Base-by-base conservation (phyloP, 805 yeast genomes). In the Metschnikowia borealis region DNA sequence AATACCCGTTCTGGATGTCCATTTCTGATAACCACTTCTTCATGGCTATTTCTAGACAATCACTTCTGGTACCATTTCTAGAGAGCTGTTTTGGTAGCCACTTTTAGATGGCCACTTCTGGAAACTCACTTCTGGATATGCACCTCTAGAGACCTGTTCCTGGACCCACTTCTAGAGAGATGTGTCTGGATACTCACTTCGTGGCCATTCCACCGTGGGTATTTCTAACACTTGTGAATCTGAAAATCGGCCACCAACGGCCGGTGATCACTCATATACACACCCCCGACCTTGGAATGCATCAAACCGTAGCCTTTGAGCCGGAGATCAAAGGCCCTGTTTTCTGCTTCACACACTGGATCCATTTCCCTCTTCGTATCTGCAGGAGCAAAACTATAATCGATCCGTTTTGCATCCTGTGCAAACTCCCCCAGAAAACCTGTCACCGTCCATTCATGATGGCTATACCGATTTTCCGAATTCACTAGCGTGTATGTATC, bases 241-340 rank as follows among this genome's bases (percentile, higher is more conserved):
- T 26, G 13, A 35, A 56, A 66, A 44, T 68, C 71, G 2, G 64
- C 71, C 37, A 68, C 66, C 41, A 68, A 46, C 3, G 73, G 73
- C 29, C 73, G 58, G 53, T 68, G 73, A 52, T 68, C 71, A 51
- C 72, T 68, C 63, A 68, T 62, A 52, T 68, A 68, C 0, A 49
- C 49, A 5, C 69, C 69, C 36, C 63, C 59, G 47, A 54, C 68
- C 53, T 67, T 67, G n/a, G 72, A 67, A 48, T 68, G 72, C 26
- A 68, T 54, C 51, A 68, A 46, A 18, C 67, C 72, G 54, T 57
- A 68, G 31, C 62, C 60, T n/a, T 49, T 49, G 14, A 67, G 52
- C 40, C 51, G 53, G 15, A 68, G 38, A 6, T 51, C 51, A 11
- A 56, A 52, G 43, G 53, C 53, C 36, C 54, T 53, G 11, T 43